Conservation (phyloP, 2,329 filamentous ascomycete species). For the Diplocarpon rosae region DNA sequence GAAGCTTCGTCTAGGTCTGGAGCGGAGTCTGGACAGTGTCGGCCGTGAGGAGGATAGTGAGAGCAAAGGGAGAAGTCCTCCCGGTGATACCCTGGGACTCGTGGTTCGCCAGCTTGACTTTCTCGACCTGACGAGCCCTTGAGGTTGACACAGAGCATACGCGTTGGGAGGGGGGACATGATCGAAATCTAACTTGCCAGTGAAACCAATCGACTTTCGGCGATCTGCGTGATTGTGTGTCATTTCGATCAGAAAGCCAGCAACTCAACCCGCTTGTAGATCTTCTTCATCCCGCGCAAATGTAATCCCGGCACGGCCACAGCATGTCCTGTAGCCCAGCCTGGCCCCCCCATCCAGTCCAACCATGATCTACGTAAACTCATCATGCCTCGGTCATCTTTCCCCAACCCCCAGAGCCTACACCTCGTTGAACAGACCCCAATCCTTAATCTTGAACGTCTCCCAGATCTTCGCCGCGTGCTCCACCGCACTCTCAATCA, state of each 20-base stretch:
- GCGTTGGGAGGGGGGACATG: too few species aligned
- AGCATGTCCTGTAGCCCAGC: too few species aligned
- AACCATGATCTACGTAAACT: too few species aligned
- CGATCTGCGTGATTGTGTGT: too few species aligned
- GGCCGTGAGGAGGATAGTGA: conserved; percentile 1
- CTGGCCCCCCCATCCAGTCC: too few species aligned
- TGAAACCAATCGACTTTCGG: too few species aligned
- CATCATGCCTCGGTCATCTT: not conserved
- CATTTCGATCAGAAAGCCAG: too few species aligned
- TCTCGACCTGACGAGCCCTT: conserved; percentile 24
- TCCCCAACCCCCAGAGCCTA: conserved; percentile 6
- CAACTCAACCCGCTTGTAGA: too few species aligned
- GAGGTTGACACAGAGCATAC: not conserved
- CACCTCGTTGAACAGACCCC: conserved; percentile 48
- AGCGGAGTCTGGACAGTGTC: not conserved
- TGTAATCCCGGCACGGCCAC: too few species aligned
- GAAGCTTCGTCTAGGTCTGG: conserved; percentile 9
- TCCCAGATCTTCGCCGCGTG: conserved; percentile 58
- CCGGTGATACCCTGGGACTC: conserved; percentile 11
- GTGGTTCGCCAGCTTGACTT: conserved; percentile 26
- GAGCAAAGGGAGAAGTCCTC: conserved; percentile 9
- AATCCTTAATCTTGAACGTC: conserved; percentile 70
- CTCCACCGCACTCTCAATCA: conserved; percentile 59
- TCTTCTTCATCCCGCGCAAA: too few species aligned
- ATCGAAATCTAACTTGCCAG: not conserved